A percentile compares a stretch with the other conserved stretches of the same genome.
Conservation (phyloP, 225 moss, liverwort and hornwort species). For the Antitrichia curtipendula region DNA sequence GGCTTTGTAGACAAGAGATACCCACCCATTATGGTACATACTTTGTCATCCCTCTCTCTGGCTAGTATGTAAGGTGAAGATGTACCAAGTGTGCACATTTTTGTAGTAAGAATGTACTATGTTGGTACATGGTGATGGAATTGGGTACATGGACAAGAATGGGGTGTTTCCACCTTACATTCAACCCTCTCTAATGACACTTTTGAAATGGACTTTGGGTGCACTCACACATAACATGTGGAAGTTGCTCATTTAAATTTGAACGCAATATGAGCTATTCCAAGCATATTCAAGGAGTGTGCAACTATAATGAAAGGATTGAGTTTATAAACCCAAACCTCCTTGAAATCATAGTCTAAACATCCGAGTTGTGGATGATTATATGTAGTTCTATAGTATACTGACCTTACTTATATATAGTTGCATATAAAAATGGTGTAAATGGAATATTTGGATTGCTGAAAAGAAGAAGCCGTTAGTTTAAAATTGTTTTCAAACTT, state of each 20-base stretch:
- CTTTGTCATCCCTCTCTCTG: background rate
- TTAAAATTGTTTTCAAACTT: too few species aligned
- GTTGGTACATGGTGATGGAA: too few species aligned
- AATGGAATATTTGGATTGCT: background rate
- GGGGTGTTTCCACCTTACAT: too few species aligned
- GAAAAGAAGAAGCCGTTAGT: background rate
- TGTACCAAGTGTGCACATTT: too few species aligned
- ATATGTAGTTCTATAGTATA: background rate
- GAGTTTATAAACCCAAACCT: rapidly evolving
- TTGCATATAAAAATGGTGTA: background rate
- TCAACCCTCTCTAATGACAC: background rate
- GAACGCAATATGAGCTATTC: rapidly evolving
- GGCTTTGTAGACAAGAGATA: constrained; percentile 90
- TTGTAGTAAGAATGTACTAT: too few species aligned
- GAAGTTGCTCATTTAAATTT: background rate
- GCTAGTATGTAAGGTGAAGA: background rate
- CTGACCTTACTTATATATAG: background rate
- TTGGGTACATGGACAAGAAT: too few species aligned
- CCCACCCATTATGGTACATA: constrained; percentile 62
- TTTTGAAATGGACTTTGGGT: rapidly evolving
- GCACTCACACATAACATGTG: background rate
- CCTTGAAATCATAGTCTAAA: background rate
- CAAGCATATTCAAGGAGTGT: background rate
- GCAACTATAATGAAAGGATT: background rate
- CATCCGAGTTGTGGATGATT: rapidly evolving